These are phyloP conservation scores for Heimioporus sp. DNA, from an alignment of 768 basidiomycete genomes.

Conservation along the genomic window DNA sequence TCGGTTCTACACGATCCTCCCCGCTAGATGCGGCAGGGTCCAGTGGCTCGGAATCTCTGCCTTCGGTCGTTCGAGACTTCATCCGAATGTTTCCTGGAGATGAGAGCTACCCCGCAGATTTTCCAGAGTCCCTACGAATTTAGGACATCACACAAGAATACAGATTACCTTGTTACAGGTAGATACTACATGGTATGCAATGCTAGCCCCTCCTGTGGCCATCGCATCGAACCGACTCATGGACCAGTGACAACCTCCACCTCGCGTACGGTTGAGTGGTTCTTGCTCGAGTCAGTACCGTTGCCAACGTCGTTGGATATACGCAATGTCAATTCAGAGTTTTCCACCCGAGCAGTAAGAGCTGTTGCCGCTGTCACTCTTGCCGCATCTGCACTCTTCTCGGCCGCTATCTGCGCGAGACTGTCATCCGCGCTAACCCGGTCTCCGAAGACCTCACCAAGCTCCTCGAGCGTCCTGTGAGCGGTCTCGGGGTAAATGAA, in stretches of 20 bases:
- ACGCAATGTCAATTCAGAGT: slow-evolving; percentile 27
- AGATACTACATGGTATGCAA: background rate
- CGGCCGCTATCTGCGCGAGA: slow-evolving; percentile 12
- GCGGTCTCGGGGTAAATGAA: slow-evolving; percentile 51
- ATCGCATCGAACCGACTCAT: slow-evolving; percentile 6
- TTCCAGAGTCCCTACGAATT: slow-evolving; percentile 30
- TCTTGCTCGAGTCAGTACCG: slow-evolving; percentile 16
- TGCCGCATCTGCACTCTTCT: slow-evolving; percentile 9
- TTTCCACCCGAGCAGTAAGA: slow-evolving; percentile 12
- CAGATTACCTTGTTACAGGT: background rate
- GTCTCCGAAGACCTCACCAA: slow-evolving; percentile 49
- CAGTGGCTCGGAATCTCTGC: slow-evolving; percentile 15
- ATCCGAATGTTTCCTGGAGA: slow-evolving; percentile 33
- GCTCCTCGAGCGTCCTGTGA: slow-evolving; percentile 45
- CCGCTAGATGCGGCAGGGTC: background rate
- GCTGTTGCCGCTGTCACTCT: slow-evolving; percentile 12
- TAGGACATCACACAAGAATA: slow-evolving; percentile 1
- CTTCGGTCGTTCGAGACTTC: slow-evolving; percentile 30
- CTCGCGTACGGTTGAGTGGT: slow-evolving; percentile 11
- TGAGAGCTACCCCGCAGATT: slow-evolving; percentile 34
- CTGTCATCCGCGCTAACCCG: slow-evolving; percentile 22
- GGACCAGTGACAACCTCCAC: slow-evolving; percentile 14
- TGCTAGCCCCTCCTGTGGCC: background rate
- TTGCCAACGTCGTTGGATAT: slow-evolving; percentile 15
- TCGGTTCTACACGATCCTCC: slow-evolving; percentile 1